Evolutionary conservation across 805 yeast species (phyloP).

Genomic region (Teunomyces lycoperdinae): DNA sequence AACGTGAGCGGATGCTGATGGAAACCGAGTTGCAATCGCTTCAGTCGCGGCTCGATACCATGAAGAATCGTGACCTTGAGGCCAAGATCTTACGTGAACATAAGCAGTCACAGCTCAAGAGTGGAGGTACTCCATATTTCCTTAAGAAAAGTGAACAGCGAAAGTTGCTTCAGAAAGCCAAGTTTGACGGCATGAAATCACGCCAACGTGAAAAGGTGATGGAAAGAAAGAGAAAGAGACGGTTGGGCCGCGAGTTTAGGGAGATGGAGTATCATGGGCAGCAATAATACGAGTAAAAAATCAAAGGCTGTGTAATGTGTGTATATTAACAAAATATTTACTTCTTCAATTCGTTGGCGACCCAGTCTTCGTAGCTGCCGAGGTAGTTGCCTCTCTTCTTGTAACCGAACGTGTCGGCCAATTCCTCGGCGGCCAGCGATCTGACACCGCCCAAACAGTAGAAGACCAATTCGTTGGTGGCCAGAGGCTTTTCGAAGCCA

Average conservation of each 20-base stretch:
- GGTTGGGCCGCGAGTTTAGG: conserved; percentile 76
- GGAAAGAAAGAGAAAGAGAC: conserved; percentile 85
- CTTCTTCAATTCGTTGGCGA: conserved; percentile 26
- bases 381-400: conserved; percentile 76
- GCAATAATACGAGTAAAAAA: too few relatives aligned
- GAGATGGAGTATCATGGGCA: conserved; percentile 34
- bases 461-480: conserved; percentile 72
- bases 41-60: conserved; percentile 61
- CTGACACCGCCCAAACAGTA: conserved; percentile 94
- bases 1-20: conserved; percentile 49
- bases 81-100: conserved; percentile 60
- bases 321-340: background rate
- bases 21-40: conserved; percentile 60
- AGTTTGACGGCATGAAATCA: conserved; percentile 69
- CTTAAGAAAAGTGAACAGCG: conserved; percentile 69
- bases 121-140: conserved; percentile 51
- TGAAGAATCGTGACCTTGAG: conserved; percentile 75
- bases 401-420: conserved; percentile 90
- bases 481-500: conserved; percentile 76
- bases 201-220: conserved; percentile 74
- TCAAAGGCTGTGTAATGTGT: background rate
- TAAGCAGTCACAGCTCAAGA: conserved; percentile 47
- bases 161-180: conserved; percentile 72
- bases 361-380: conserved; percentile 91
- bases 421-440: conserved; percentile 84